Conservation (phyloP, 371 early-diverging fungal genomes). For the Mortierella sp. region DNA sequence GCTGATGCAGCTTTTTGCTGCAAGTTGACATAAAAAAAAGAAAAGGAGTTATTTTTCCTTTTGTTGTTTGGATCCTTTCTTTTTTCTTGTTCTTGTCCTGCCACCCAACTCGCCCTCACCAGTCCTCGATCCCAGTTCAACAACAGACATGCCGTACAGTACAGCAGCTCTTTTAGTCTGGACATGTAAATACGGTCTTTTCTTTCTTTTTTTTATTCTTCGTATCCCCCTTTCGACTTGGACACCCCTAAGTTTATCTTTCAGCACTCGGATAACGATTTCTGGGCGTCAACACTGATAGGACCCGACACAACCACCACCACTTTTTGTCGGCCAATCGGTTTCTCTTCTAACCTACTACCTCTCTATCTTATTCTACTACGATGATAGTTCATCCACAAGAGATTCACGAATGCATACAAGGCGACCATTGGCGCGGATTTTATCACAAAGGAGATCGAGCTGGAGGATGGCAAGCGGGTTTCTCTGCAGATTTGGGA, state of each 20-base stretch:
- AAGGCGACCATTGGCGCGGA: constrained; percentile 99
- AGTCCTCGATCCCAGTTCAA: constrained; percentile 10
- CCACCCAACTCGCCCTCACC: background rate
- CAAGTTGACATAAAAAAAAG: background rate
- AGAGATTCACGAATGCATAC: constrained; percentile 94
- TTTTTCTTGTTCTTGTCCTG: background rate
- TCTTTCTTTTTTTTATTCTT: background rate
- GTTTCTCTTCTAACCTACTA: background rate
- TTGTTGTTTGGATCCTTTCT: constrained; percentile 12
- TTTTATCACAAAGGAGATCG: constrained; percentile 95
- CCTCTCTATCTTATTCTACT: background rate
- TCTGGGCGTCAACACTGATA: background rate
- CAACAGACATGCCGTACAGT: background rate
- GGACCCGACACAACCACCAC: background rate
- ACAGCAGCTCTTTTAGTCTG: background rate
- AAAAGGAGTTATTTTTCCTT: background rate
- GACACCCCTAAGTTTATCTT: background rate
- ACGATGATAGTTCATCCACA: constrained; percentile 85
- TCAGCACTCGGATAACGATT: background rate
- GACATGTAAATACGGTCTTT: background rate
- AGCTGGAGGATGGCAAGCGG: constrained; percentile 78
- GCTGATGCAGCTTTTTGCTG: too few species aligned
- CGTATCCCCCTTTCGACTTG: background rate
- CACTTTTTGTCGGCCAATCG: too few species aligned
- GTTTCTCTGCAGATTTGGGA: constrained; percentile 81